Evolutionary conservation across 2,329 filamentous ascomycete genomes (phyloP), one percentile per base, ranked within the genome.

Genomic region (Alternaria sp.): DNA sequence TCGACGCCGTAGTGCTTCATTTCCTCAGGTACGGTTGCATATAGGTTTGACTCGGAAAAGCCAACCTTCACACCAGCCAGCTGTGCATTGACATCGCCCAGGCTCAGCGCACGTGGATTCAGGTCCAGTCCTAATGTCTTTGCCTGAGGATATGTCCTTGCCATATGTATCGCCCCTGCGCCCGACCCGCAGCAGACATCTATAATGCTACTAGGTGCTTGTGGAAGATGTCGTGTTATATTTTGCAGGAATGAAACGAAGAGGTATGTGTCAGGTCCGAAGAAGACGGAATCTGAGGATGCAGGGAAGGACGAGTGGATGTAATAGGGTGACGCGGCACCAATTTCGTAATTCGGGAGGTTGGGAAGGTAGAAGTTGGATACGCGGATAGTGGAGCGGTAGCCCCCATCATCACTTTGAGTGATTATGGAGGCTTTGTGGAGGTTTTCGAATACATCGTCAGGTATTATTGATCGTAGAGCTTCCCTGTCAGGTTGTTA

Each of bases 121-220:
- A 72, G 56, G 26, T 72, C 69, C 38, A 72, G 34, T 3, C 69
- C 69, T 4, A 67, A 22, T 20, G 61, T 58, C n/a, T 64, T 60
- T 36, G 68, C 69, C 14, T 54, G 42, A 32, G 63, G 63, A 20
- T 64, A 70, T 20, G 58, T 63, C 26, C 54, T 62, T 32, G 68
- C 68, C 52, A 70, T 54, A 26, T 72, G 69, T 64, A 72, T 70
- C 11, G 69, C 69, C 18, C 68, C 69, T 12, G 69, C 69, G 0
- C 69, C 68, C 0, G 69, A 68, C 24, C 69, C 69, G 26, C 69
- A 70, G 47, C 69, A 72, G 11, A 72, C 65, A 20, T 72, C 69
- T 39, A 72, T 54, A 16, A 69, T 62, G 16, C 60, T 65, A 20
- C 12, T 58, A 9, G 64, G 60, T 3, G 54, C 16, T 2, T 63